Conservation (phyloP, 371 early-diverging fungal genomes). For the Coemansia sp. region DNA sequence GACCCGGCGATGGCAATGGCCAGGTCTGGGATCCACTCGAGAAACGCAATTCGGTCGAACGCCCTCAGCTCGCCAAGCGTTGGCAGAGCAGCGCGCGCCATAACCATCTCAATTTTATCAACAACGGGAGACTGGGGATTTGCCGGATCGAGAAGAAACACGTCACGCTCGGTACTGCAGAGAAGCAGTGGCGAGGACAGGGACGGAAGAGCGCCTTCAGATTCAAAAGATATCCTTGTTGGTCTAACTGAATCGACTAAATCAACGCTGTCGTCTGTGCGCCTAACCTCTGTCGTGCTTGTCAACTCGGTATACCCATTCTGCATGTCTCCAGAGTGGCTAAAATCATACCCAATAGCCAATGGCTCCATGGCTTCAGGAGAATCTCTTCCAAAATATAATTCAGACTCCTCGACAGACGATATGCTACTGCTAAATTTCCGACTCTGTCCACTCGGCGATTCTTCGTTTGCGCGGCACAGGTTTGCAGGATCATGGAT, state of each 20-base stretch:
- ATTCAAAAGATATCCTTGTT: neutral
- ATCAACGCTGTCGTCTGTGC: neutral
- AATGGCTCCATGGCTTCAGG: too few relatives aligned
- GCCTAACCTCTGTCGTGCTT: neutral
- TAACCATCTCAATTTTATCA: constrained; percentile 14
- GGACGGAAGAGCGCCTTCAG: constrained; percentile 6
- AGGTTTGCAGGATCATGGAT: neutral
- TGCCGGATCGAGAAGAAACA: constrained; percentile 38
- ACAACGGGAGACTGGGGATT: constrained; percentile 13
- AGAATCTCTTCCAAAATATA: neutral
- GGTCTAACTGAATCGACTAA: neutral
- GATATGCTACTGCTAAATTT: neutral
- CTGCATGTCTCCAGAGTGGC: constrained; percentile 23
- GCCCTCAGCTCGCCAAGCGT: neutral
- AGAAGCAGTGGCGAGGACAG: constrained; percentile 25
- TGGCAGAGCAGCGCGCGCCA: constrained; percentile 12
- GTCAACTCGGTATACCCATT: constrained; percentile 16
- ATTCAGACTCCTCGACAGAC: neutral
- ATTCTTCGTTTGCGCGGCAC: neutral
- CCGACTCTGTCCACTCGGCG: too few relatives aligned
- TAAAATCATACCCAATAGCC: neutral
- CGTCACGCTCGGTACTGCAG: constrained; percentile 33
- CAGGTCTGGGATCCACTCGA: constrained; percentile 47
- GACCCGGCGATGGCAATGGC: constrained; percentile 29
- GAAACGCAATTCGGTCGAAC: constrained; percentile 42